Evolutionary conservation across 306 rosid species (phyloP).

Genomic region (Vigna nakashimae): DNA sequence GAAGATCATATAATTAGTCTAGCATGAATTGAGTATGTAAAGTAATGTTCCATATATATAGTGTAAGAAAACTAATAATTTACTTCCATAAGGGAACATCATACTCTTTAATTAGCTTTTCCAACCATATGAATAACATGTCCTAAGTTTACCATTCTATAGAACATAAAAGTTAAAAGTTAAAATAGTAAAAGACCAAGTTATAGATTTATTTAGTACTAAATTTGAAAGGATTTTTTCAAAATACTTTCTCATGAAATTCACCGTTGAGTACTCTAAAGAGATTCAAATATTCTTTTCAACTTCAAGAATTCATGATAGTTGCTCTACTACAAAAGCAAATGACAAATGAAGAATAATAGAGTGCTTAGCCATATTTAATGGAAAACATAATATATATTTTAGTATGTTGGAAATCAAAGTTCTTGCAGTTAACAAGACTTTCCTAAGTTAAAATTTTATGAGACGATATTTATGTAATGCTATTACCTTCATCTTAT

Average conservation of each 20-base stretch:
- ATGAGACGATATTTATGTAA: background rate
- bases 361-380: background rate
- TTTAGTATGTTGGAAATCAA: background rate
- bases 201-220: background rate
- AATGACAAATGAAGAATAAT: constrained; percentile 29
- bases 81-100: background rate
- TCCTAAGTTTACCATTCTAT: background rate
- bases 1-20: constrained; percentile 92
- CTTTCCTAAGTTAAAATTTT: background rate
- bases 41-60: constrained; percentile 30
- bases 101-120: background rate
- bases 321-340: constrained; percentile 67
- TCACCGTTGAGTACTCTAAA: constrained; percentile 94
- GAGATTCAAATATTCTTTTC: constrained; percentile 83
- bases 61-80: background rate
- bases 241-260: background rate
- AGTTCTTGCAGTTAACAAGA: background rate
- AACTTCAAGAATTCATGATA: constrained; percentile 91
- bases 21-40: constrained; percentile 97
- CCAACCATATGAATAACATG: background rate
- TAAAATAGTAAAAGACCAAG: background rate
- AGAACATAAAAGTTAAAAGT: background rate
- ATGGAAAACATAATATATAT: background rate
- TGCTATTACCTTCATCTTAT: background rate
- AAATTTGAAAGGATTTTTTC: background rate